Percentiles rank a stretch among this genome's conserved stretches.
Conservation (phyloP, 257 asterid species). For the Cordia subcordata region DNA sequence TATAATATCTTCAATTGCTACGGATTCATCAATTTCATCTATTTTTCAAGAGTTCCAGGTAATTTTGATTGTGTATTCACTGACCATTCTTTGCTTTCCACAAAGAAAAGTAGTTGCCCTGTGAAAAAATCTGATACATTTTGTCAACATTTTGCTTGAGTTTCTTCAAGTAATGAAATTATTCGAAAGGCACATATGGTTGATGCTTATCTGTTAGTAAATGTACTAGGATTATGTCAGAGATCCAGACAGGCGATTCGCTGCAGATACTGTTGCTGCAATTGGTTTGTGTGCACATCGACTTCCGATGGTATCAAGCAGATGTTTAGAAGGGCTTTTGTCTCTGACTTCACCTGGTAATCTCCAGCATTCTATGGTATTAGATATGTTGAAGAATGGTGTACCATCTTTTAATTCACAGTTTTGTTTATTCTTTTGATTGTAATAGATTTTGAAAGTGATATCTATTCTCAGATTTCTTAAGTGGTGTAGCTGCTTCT, state of each 20-base stretch:
- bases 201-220: conserved; percentile 20
- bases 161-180: neutral
- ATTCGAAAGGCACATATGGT: neutral
- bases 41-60: conserved; percentile 96
- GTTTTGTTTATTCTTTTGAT: neutral
- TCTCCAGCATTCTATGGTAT: conserved; percentile 16
- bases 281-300: conserved; percentile 82
- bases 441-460: conserved; percentile 16
- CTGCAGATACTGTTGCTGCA: conserved; percentile 93
- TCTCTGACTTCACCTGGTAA: conserved; percentile 67
- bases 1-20: conserved; percentile 76
- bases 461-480: conserved; percentile 44
- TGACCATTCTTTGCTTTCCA: neutral
- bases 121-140: neutral
- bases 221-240: conserved; percentile 80
- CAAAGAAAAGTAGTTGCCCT: neutral
- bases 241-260: conserved; percentile 90
- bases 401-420: neutral
- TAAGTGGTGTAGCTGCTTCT: conserved; percentile 39
- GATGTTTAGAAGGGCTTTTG: conserved; percentile 82
- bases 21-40: conserved; percentile 64
- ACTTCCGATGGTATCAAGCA: conserved; percentile 60
- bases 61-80: conserved; percentile 5
- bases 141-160: neutral
- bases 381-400: conserved; percentile 15